Evolutionary conservation across 2,329 filamentous ascomycete species (phyloP).

Genomic region (Pestalotiopsis sp.): DNA sequence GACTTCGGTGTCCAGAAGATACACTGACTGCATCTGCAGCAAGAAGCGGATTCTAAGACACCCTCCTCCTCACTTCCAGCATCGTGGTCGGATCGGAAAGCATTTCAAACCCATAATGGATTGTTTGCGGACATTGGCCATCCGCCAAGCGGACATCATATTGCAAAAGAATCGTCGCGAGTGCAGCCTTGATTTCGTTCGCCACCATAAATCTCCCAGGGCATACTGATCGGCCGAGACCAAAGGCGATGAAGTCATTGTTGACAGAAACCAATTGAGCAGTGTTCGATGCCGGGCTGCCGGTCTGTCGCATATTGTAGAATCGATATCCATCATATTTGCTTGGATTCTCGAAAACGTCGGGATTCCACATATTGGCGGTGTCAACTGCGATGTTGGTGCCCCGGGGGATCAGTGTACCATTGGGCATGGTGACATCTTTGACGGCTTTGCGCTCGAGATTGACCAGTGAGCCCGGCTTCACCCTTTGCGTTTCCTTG

Average conservation of each 20-base stretch:
- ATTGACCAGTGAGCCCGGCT: not conserved
- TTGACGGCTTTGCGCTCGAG: not conserved
- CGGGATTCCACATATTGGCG: not conserved
- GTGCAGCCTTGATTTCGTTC: constrained; percentile 4
- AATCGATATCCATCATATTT: not conserved
- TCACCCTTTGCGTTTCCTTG: constrained; percentile 9
- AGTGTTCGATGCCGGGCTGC: constrained; percentile 30
- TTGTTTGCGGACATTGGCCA: not conserved
- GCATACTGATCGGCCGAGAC: constrained; percentile 1
- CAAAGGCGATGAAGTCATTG: constrained; percentile 23
- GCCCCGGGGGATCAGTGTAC: not conserved
- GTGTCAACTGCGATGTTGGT: not conserved
- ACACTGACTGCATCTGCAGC: too few relatives aligned
- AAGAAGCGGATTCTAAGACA: not conserved
- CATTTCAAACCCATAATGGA: not conserved
- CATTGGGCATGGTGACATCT: not conserved
- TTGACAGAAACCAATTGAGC: constrained; percentile 40
- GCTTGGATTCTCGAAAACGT: not conserved
- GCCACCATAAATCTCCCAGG: constrained; percentile 6
- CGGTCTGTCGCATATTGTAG: not conserved
- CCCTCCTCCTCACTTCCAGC: not conserved
- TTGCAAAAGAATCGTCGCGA: constrained; percentile 1
- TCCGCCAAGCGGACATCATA: constrained; percentile 6
- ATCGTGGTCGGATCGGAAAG: not conserved
- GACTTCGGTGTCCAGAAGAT: too few relatives aligned